A percentile compares a stretch with the other conserved stretches of the same genome.
phyloP scores from a whole-genome alignment of 1,139 yeast genomes.

The Zygotorulaspora mrakii region DNA sequence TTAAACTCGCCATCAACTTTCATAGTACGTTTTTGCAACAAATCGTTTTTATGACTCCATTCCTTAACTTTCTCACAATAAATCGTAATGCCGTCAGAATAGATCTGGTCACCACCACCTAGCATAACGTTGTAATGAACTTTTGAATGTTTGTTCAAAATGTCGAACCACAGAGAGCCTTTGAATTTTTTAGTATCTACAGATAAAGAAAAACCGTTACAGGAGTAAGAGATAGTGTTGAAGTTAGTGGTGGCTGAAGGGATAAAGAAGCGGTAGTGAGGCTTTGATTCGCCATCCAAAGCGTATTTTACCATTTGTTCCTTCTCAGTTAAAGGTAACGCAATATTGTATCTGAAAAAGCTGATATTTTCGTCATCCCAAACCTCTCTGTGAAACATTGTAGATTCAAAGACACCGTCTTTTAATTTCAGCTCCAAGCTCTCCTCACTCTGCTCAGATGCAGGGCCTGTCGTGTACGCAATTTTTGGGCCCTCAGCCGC shows the following conservation, averaged over 20 bases:
- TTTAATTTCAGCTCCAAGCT: slow-evolving; percentile 17
- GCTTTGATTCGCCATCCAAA: slow-evolving; percentile 46
- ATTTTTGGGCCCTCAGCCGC: slow-evolving; percentile 28
- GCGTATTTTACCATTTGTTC: slow-evolving; percentile 63
- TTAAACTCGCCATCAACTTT: slow-evolving; percentile 47
- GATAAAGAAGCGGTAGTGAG: slow-evolving; percentile 39
- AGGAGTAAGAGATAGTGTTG: slow-evolving; percentile 79
- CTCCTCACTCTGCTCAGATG: slow-evolving; percentile 9
- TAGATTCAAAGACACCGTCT: slow-evolving; percentile 47
- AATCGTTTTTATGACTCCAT: slow-evolving; percentile 59
- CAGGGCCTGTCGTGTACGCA: slow-evolving; percentile 31
- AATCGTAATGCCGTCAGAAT: slow-evolving; percentile 74
- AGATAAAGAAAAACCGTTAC: slow-evolving; percentile 86
- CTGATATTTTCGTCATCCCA: slow-evolving; percentile 40
- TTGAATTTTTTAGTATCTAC: slow-evolving; percentile 64
- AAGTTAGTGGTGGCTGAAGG: slow-evolving; percentile 37
- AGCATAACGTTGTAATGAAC: slow-evolving; percentile 86
- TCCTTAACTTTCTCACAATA: slow-evolving; percentile 51
- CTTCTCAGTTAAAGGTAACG: slow-evolving; percentile 42
- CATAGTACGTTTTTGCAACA: slow-evolving; percentile 43
- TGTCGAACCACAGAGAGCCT: slow-evolving; percentile 84
- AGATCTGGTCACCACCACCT: slow-evolving; percentile 97
- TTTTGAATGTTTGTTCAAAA: slow-evolving; percentile 57
- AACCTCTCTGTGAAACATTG: slow-evolving; percentile 43
- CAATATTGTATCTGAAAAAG: slow-evolving; percentile 63